Evolutionary conservation across 164 flowering plant species (phyloP).

Genomic region (Vitis rupestris): DNA sequence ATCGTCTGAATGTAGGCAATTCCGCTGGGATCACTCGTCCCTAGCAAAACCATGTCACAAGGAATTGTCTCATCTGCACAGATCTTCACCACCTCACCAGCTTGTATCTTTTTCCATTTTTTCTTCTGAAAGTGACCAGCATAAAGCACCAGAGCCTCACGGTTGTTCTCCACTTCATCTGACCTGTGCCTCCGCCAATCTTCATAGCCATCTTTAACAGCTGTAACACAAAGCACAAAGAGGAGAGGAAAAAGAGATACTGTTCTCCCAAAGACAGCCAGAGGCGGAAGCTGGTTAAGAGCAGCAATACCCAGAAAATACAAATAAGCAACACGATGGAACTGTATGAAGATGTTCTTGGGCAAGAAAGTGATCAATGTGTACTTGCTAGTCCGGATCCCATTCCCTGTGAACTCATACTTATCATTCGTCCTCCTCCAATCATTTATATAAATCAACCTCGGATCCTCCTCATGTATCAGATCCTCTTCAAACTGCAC

Average conservation of each 20-base stretch:
- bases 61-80: conserved; percentile 76
- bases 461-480: conserved; percentile 44
- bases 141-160: conserved; percentile 64
- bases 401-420: conserved; percentile 85
- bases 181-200: conserved; percentile 96
- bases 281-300: conserved; percentile 94
- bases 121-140: conserved; percentile 48
- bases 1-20: conserved; percentile 89
- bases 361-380: conserved; percentile 82
- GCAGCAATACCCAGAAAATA: conserved; percentile 90
- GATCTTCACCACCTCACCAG: conserved; percentile 82
- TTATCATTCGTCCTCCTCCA: conserved; percentile 76
- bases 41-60: conserved; percentile 84
- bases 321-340: conserved; percentile 85
- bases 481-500: conserved; percentile 51
- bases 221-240: conserved; percentile 86
- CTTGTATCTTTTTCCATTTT: conserved; percentile 72
- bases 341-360: conserved; percentile 87
- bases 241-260: conserved; percentile 90
- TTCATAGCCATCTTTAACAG: conserved; percentile 94
- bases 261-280: conserved; percentile 94
- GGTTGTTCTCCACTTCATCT: conserved; percentile 77
- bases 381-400: conserved; percentile 85
- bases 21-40: conserved; percentile 86
- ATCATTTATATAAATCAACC: conserved; percentile 75